phyloP scores from a whole-genome alignment of 352 stramenopile species.

The Pythium aristosporum region DNA sequence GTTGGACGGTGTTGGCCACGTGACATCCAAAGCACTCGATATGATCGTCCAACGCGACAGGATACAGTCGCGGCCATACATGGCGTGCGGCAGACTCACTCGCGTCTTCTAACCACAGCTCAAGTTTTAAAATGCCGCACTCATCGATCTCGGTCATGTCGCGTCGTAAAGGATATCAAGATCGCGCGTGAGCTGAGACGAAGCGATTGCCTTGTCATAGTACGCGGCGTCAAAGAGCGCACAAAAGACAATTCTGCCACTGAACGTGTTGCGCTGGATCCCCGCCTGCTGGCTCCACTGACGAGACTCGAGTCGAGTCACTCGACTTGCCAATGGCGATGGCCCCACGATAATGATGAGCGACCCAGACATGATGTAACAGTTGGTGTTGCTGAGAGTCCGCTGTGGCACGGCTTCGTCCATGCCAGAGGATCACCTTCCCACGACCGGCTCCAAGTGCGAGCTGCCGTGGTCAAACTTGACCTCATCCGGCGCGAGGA shows the following conservation, averaged over 20 bases:
- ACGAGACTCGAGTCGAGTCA: no score
- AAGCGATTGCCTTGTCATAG: slow-evolving; percentile 42
- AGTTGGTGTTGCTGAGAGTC: slow-evolving; percentile 25
- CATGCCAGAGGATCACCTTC: not conserved
- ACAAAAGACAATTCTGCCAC: slow-evolving; percentile 36
- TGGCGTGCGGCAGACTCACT: no score
- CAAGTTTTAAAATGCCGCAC: no score
- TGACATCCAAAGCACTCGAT: no score
- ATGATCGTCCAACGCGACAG: no score
- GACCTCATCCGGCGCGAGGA: slow-evolving; percentile 36
- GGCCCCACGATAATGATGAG: slow-evolving; percentile 55
- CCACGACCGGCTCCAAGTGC: slow-evolving; percentile 24
- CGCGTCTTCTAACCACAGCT: no score
- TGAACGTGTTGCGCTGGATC: slow-evolving; percentile 35
- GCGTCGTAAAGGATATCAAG: slow-evolving; percentile 54
- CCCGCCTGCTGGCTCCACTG: slow-evolving; percentile 33
- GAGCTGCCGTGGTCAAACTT: slow-evolving; percentile 3
- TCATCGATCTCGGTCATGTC: slow-evolving; percentile 70
- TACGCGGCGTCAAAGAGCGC: slow-evolving; percentile 20
- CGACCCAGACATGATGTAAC: slow-evolving; percentile 49
- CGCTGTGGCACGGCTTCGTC: not conserved
- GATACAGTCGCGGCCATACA: no score
- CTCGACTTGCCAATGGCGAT: slow-evolving; percentile 65
- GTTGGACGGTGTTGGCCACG: no score
- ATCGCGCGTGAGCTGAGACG: slow-evolving; percentile 57